Conservation (phyloP, 768 basidiomycete species). For the Tephrocybe sp. region DNA sequence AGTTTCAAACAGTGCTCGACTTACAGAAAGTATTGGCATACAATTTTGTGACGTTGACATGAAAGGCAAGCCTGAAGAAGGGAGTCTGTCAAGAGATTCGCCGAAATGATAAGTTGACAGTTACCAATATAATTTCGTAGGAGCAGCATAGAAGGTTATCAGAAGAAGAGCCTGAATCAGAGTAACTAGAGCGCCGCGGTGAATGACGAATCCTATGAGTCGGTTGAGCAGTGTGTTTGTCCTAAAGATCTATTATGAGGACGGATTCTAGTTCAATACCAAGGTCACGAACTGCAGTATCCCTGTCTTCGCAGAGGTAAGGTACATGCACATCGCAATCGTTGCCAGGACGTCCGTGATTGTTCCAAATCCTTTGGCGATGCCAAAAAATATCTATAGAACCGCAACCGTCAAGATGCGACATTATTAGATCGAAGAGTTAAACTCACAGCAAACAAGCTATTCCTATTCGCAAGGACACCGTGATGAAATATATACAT, state of each 20-base stretch:
- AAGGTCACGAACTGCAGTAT: conserved; percentile 32
- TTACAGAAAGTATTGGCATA: conserved; percentile 52
- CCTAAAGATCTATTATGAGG: conserved; percentile 20
- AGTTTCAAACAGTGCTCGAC: conserved; percentile 25
- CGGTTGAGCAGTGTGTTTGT: conserved; percentile 39
- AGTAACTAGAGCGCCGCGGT: conserved; percentile 45
- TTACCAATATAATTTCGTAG: conserved; percentile 38
- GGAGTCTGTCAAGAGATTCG: not conserved
- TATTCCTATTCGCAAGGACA: conserved; percentile 29
- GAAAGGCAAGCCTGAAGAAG: conserved; percentile 42
- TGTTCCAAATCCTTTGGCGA: conserved; percentile 45
- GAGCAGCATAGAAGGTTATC: conserved; percentile 39
- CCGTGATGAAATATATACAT: conserved; percentile 34
- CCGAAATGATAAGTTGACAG: not conserved
- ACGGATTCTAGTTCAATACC: not conserved
- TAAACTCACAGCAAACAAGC: conserved; percentile 26
- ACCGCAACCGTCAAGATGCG: not conserved
- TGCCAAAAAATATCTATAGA: conserved; percentile 41
- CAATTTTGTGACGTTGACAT: conserved; percentile 47
- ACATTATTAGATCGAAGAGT: conserved; percentile 22
- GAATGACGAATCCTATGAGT: conserved; percentile 39
- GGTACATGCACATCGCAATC: conserved; percentile 40
- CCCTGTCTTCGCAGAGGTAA: conserved; percentile 37
- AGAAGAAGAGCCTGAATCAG: conserved; percentile 40
- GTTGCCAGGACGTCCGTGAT: conserved; percentile 45